These are phyloP conservation scores for Solanum hybrid DNA, from an alignment of 305 asterid genomes.

Conservation along the genomic window DNA sequence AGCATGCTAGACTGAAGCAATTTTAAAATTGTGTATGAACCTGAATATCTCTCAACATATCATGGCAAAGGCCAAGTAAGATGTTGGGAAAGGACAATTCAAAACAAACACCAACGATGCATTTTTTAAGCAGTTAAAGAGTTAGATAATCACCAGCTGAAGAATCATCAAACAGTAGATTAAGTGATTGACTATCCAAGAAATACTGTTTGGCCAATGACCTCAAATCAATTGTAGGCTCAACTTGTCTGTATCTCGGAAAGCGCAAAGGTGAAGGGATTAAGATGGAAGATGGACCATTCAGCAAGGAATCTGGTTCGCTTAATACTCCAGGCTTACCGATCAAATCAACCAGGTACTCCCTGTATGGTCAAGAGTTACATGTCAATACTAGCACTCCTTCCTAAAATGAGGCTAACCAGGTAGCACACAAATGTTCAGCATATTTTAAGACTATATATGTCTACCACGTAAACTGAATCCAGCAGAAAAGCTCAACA, in stretches of 20 bases:
- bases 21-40: background rate
- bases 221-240: slow-evolving; percentile 63
- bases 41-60: background rate
- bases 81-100: background rate
- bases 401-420: background rate
- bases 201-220: slow-evolving; percentile 89
- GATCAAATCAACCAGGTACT: slow-evolving; percentile 69
- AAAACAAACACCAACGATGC: background rate
- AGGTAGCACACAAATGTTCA: background rate
- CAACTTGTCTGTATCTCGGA: slow-evolving; percentile 73
- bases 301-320: slow-evolving; percentile 91
- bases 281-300: slow-evolving; percentile 88
- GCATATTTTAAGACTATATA: background rate
- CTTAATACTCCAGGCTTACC: slow-evolving; percentile 71
- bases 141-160: slow-evolving; percentile 51
- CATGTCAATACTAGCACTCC: background rate
- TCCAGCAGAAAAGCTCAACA: background rate
- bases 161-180: slow-evolving; percentile 62
- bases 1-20: background rate
- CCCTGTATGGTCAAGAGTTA: slow-evolving; percentile 48
- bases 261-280: slow-evolving; percentile 89
- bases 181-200: slow-evolving; percentile 66
- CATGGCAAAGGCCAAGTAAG: background rate
- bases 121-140: background rate
- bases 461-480: background rate